Percentiles rank a stretch among this genome's conserved stretches.
These are phyloP conservation scores for Houttuynia cordata DNA, from an alignment of 164 flowering plant genomes.

Conservation along the genomic window DNA sequence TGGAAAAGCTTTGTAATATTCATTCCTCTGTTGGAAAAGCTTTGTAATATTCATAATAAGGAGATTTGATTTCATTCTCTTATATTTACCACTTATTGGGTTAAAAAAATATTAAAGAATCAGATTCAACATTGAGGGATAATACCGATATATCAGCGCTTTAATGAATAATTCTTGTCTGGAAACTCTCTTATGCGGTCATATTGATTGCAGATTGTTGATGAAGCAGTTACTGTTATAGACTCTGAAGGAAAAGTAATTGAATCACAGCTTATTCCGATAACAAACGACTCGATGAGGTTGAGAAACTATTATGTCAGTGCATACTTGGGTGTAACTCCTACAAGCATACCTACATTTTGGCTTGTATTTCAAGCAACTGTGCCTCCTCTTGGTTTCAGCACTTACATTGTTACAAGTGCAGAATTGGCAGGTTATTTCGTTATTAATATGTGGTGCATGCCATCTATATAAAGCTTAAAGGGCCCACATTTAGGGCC, in stretches of 20 bases:
- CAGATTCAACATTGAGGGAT: no score
- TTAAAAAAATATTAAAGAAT: no score
- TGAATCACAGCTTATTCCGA: constrained; percentile 65
- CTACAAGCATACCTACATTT: constrained; percentile 40
- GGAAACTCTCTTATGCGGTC: neutral
- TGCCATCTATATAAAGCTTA: no score
- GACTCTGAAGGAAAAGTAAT: constrained; percentile 61
- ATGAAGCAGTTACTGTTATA: constrained; percentile 37
- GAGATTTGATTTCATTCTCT: no score
- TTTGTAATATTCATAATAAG: no score
- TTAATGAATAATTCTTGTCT: no score
- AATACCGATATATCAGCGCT: no score
- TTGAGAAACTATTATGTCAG: constrained; percentile 42
- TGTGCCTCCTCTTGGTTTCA: constrained; percentile 92
- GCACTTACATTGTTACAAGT: constrained; percentile 48
- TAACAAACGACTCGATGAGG: constrained; percentile 24
- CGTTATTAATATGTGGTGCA: neutral
- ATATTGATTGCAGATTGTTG: constrained; percentile 41
- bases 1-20: no score
- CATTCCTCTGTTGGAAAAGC: no score
- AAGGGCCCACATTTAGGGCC: neutral
- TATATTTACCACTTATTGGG: no score
- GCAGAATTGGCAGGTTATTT: constrained; percentile 33
- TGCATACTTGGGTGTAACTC: constrained; percentile 56
- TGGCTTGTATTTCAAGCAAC: constrained; percentile 79